Evolutionary conservation across 192 early-diverging fungal genomes (phyloP).

Genomic region (Podila verticillata): DNA sequence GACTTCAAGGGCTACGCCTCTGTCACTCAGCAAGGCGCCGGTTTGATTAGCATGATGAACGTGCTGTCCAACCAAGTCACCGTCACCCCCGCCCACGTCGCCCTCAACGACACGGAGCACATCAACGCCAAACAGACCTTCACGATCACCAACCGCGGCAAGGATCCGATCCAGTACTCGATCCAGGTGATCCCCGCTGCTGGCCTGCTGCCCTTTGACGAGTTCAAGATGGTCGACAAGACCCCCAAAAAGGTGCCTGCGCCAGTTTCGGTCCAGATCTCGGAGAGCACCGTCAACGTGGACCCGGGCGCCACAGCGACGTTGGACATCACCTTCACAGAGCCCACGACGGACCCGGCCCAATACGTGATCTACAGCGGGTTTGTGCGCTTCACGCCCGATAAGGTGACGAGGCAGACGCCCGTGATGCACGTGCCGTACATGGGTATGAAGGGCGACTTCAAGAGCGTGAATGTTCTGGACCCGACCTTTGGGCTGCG

Average conservation of each 20-base stretch:
- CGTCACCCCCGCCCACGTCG: constrained; percentile 64
- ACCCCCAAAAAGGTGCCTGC: constrained; percentile 14
- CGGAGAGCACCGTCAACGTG: constrained; percentile 31
- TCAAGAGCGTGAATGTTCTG: constrained; percentile 29
- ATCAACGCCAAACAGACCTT: constrained; percentile 43
- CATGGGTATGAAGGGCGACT: constrained; percentile 50
- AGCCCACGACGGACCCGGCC: constrained; percentile 41
- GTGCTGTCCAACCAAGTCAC: constrained; percentile 62
- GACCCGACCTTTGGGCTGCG: constrained; percentile 32
- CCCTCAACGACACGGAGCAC: constrained; percentile 63
- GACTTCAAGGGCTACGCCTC: constrained; percentile 48
- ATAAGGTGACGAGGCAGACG: constrained; percentile 6
- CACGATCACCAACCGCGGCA: constrained; percentile 53
- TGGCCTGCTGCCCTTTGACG: constrained; percentile 51
- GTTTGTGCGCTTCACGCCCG: constrained; percentile 33
- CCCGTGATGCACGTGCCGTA: constrained; percentile 43
- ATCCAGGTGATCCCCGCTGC: constrained; percentile 41
- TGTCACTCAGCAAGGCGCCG: constrained; percentile 73
- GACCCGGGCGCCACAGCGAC: constrained; percentile 14
- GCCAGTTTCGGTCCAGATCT: constrained; percentile 15
- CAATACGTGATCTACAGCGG: constrained; percentile 52
- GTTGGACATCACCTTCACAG: constrained; percentile 47
- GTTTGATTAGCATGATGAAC: constrained; percentile 76
- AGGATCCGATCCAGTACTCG: constrained; percentile 20
- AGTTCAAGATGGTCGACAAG: constrained; percentile 34